Base-by-base conservation (phyloP, 148 eudicot species). In the Vaccinium vitisidaea region DNA sequence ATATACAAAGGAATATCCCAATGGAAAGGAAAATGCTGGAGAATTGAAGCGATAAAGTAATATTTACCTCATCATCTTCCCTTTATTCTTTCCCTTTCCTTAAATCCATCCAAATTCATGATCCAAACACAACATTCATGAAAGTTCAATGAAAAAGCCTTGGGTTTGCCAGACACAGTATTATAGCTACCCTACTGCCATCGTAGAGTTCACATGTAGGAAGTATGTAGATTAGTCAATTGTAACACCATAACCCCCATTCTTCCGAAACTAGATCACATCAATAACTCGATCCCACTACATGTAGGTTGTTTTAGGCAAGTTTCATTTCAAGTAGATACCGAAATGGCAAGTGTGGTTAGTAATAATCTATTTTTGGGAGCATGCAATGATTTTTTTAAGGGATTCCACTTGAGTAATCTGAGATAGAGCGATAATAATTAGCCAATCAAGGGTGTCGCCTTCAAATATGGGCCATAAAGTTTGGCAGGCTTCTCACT, bases 401-500 rank as follows among this genome's bases (percentile, higher is more conserved):
- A n/a, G n/a, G n/a, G n/a, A n/a, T n/a, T n/a, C n/a, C n/a, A n/a
- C n/a, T n/a, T n/a, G n/a, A n/a, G n/a, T n/a, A n/a, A n/a, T n/a
- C n/a, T n/a, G n/a, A n/a, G n/a, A n/a, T n/a, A n/a, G n/a, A n/a
- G n/a, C n/a, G n/a, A n/a, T n/a, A n/a, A n/a, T n/a, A n/a, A n/a
- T n/a, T n/a, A n/a, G n/a, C n/a, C n/a, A n/a, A n/a, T n/a, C n/a
- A n/a, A n/a, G n/a, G n/a, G n/a, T n/a, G n/a, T n/a, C n/a, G 95
- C 98, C 98, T 94, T 95, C 52, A 90, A 88, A 85, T 88, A 83
- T 81, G 83, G 95, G 80, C 98, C 93, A 84, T 98, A 96, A 85
- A 97, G 98, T 90, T 92, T 94, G 80, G 99, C 95, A 25, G 99
- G 99, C 87, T 87, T 95, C 88, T 93, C 95, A 82, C 99, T 97